phyloP scores from a whole-genome alignment of 1,139 yeast species.

The Lodderomyces oxycetoniae region DNA sequence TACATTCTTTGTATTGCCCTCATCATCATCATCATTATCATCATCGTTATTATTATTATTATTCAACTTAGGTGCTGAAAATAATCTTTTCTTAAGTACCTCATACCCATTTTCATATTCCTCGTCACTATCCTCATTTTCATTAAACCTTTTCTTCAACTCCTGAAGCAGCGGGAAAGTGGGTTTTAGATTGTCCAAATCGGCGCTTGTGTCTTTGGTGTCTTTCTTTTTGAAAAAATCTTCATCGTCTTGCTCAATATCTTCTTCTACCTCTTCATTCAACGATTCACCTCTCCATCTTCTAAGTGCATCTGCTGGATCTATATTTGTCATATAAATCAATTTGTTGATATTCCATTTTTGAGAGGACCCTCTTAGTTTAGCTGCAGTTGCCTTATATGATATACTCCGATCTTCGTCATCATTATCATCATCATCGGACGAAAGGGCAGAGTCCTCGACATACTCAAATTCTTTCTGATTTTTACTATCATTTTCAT shows the following conservation, averaged over 20 bases:
- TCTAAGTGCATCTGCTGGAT: constrained; percentile 67
- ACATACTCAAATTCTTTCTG: constrained; percentile 50
- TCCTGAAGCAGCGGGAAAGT: constrained; percentile 46
- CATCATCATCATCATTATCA: constrained; percentile 28
- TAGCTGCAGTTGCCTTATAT: constrained; percentile 45
- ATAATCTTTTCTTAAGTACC: constrained; percentile 53
- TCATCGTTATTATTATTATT: constrained; percentile 36
- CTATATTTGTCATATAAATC: constrained; percentile 69
- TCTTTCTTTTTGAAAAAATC: constrained; percentile 60
- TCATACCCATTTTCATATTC: constrained; percentile 46
- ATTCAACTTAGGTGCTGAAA: constrained; percentile 58
- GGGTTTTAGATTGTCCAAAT: constrained; percentile 30
- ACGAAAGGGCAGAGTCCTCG: constrained; percentile 42
- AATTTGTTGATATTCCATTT: constrained; percentile 81
- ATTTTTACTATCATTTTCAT: constrained; percentile 20
- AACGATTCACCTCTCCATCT: constrained; percentile 61
- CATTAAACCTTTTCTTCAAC: constrained; percentile 51
- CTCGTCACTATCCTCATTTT: constrained; percentile 31
- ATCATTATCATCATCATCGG: constrained; percentile 31
- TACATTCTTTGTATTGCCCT: constrained; percentile 20
- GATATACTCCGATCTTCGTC: constrained; percentile 8
- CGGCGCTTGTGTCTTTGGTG: constrained; percentile 23
- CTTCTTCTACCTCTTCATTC: constrained; percentile 50
- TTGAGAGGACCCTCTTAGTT: constrained; percentile 34
- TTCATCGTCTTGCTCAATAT: constrained; percentile 47